Base-by-base conservation (phyloP, 768 basidiomycete genomes). In the Mycena vulgaris region DNA sequence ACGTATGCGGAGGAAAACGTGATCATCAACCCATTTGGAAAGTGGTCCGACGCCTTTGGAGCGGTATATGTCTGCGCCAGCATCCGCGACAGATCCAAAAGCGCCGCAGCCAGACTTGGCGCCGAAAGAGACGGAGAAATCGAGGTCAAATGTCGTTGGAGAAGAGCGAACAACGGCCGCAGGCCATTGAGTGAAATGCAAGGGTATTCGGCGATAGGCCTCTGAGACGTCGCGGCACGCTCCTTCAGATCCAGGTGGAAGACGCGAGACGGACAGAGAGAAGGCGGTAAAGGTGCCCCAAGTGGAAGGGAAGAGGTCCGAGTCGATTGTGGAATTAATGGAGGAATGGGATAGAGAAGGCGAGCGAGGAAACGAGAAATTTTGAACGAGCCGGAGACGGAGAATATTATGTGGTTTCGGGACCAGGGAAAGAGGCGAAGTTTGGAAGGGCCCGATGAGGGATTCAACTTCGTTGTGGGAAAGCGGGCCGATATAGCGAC, bases 121-220 rank as follows among this genome's bases (percentile, higher is more conserved):
- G 4, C 75, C 75, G 47, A 75, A 75, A 9, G 45, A 49, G 0
- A 67, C 57, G 0, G 66, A 72, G 27, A 68, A 48, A 28, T 70
- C 59, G 16, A 74, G 64, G 21, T 53, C 63, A 8, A 37, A 59
- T 0, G 5, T 42, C 0, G 72, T 58, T 0, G 68, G 65, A 4
- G 49, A 37, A 0, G 81, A 35, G 0, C 75, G 64, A 0, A 85
- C 73, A 0, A 84, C 80, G 0, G 77, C 30, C 0, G 75, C 81
- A 0, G 82, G 82, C 84, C 83, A 87, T 42, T 86, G 85, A 0
- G 72, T 72, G 0, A 68, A 76, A 13, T 72, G 0, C 65, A 76
- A 6, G n/a, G 40, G 40, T 30, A 56, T 49, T 13, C 40, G 27
- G n/a, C 65, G 33, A 31, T 67, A 67, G 0, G 66, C 66, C 39